Evolutionary conservation across 805 yeast genomes (phyloP), one percentile per base, ranked within the genome.

Genomic region (Nakazawaea ishiwadae): DNA sequence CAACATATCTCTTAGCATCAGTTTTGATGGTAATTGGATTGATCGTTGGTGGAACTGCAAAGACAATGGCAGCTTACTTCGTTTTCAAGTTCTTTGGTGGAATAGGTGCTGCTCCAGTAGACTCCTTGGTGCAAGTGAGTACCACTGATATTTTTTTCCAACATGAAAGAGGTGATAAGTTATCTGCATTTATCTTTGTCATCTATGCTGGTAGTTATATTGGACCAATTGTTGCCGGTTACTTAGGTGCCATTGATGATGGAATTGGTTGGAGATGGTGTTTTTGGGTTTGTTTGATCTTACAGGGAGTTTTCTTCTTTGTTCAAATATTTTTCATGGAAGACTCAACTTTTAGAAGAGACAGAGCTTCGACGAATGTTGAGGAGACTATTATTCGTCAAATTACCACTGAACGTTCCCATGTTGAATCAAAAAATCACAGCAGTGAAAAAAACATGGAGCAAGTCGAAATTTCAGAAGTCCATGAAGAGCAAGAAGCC

Each of bases 41-140:
- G 37, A 52, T 59, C 16, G 46, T 66, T 35, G 44, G 44, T 9
- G 63, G 59, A 11, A 53, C 53, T 32, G 45, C 58, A 21, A 40
- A 56, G 50, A 37, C 37, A 61, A 21, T 65, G n/a, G n/a, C 68
- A 68, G 54, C 50, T 44, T 65, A 66, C 3, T 63, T 49, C 41
- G 50, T 54, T 62, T 58, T 14, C 47, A 53, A 5, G 57, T 51
- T 38, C 51, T 60, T 63, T 5, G 48, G 48, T 12, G 68, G 68
- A 3, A 37, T 63, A 5, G 55, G 56, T 30, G 59, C 50, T 26
- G 62, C 68, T 23, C 65, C 71, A 2, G 56, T 63, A 37, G 80
- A 75, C 39, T 65, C 79, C 0, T 51, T 75, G 20, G 73, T 74
- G 28, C 76, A 73, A 49, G 66, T 73, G 19, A 57, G 75, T 0